Conservation (phyloP, 2,329 filamentous ascomycete genomes). For the Sporothrix curviconia region DNA sequence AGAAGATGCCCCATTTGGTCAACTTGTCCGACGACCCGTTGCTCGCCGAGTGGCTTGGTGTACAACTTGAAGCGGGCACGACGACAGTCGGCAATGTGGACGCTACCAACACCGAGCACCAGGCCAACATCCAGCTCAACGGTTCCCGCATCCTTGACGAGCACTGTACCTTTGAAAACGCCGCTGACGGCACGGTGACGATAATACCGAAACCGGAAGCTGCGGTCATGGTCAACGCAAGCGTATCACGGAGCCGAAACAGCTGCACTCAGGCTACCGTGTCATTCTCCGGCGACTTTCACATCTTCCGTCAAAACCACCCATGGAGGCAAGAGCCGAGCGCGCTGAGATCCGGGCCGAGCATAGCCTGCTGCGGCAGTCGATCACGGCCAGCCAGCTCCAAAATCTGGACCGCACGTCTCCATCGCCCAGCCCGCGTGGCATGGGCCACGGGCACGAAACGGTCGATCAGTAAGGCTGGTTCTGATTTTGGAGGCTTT, state of each 20-base stretch:
- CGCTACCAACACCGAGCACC: slow-evolving; percentile 58
- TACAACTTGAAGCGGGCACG: slow-evolving; percentile 93
- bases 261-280: slow-evolving; percentile 84
- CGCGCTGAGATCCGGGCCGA: slow-evolving; percentile 73
- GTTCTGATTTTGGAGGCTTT: slow-evolving; percentile 59
- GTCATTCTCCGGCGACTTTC: slow-evolving; percentile 96
- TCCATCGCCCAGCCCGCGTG: slow-evolving; percentile 52
- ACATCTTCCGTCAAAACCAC: slow-evolving; percentile 98
- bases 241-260: slow-evolving; percentile 76
- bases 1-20: slow-evolving; percentile 98
- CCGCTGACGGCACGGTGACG: slow-evolving; percentile 81
- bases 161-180: slow-evolving; percentile 90
- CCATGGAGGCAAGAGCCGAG: slow-evolving; percentile 89
- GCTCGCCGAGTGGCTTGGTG: slow-evolving; percentile 87
- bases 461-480: slow-evolving; percentile 67
- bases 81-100: slow-evolving; percentile 95
- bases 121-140: slow-evolving; percentile 86
- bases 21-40: slow-evolving; percentile 94
- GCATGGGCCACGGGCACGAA: slow-evolving; percentile 60
- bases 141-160: slow-evolving; percentile 87
- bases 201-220: slow-evolving; percentile 85
- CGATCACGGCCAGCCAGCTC: slow-evolving; percentile 57
- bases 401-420: slow-evolving; percentile 49
- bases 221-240: slow-evolving; percentile 95
- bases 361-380: slow-evolving; percentile 80